phyloP scores from a whole-genome alignment of 23 red algal genomes.

The Gracilaria caudata region DNA sequence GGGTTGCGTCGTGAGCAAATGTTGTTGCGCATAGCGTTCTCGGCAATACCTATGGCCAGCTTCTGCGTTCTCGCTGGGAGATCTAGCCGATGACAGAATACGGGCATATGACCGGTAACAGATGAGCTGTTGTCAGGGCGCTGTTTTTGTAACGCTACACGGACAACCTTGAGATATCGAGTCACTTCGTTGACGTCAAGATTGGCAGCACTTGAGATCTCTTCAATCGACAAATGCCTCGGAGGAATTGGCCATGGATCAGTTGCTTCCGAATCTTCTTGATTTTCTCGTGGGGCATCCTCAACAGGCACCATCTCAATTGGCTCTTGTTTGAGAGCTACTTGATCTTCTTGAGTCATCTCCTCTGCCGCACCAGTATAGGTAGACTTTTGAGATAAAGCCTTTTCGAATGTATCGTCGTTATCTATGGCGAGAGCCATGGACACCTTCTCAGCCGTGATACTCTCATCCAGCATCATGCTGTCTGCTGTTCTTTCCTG shows the following conservation, averaged over 20 bases:
- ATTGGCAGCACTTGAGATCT: slow-evolving; percentile 65
- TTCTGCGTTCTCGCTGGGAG: slow-evolving; percentile 32
- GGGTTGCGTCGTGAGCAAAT: slow-evolving; percentile 74
- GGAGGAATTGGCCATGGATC: slow-evolving; percentile 45
- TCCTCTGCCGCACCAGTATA: neutral
- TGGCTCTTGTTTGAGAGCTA: neutral
- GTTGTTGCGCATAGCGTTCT: slow-evolving; percentile 49
- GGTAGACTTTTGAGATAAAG: neutral
- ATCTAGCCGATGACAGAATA: slow-evolving; percentile 60
- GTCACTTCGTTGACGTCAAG: slow-evolving; percentile 55
- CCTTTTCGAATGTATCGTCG: neutral
- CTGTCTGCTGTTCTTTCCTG: neutral
- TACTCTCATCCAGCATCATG: slow-evolving; percentile 11
- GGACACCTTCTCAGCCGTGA: slow-evolving; percentile 27
- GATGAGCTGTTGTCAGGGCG: slow-evolving; percentile 66
- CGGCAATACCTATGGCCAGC: slow-evolving; percentile 68
- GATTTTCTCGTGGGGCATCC: neutral
- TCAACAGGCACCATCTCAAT: neutral
- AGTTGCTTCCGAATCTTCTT: neutral
- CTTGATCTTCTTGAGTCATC: neutral
- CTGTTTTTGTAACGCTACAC: slow-evolving; percentile 48
- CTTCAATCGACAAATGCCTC: slow-evolving; percentile 46
- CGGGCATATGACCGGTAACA: slow-evolving; percentile 63
- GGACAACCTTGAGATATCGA: slow-evolving; percentile 57
- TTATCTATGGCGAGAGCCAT: slow-evolving; percentile 13